A percentile compares a stretch with the other conserved stretches of the same genome.
Evolutionary conservation across 1,139 yeast species (phyloP).

Genomic region (Protomyces gravidus): DNA sequence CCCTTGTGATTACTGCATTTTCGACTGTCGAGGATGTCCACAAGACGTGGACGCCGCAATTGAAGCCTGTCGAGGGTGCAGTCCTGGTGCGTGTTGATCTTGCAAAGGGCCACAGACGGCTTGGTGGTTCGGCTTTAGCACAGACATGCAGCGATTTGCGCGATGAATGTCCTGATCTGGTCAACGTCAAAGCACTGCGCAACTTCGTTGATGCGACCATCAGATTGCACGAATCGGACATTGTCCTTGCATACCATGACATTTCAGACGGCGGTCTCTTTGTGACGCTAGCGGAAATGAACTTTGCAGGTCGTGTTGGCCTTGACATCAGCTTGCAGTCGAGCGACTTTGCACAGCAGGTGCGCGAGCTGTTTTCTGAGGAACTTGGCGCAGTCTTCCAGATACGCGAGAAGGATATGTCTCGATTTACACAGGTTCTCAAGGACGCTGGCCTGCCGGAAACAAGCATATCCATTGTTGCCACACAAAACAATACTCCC

Average conservation of each 20-base stretch:
- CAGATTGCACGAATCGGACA: constrained; percentile 61
- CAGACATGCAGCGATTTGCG: constrained; percentile 91
- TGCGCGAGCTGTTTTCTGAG: constrained; percentile 65
- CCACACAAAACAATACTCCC: constrained; percentile 52
- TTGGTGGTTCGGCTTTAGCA: constrained; percentile 93
- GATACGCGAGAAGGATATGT: constrained; percentile 53
- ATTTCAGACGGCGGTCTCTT: constrained; percentile 95
- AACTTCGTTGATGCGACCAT: constrained; percentile 65
- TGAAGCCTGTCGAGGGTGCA: constrained; percentile 49
- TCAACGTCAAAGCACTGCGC: constrained; percentile 59
- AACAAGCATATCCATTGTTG: constrained; percentile 58
- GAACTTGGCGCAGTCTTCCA: constrained; percentile 98
- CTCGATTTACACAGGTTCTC: constrained; percentile 55
- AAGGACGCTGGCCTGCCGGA: constrained; percentile 56
- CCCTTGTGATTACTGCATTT: constrained; percentile 89
- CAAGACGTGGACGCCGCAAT: constrained; percentile 92
- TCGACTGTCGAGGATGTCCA: constrained; percentile 80
- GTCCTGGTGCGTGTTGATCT: constrained; percentile 76
- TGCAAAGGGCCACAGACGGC: constrained; percentile 52
- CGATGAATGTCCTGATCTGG: constrained; percentile 75
- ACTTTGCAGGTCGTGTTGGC: constrained; percentile 92
- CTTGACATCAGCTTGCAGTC: constrained; percentile 45
- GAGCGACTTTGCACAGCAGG: constrained; percentile 36
- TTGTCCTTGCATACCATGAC: constrained; percentile 89
- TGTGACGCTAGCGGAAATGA: constrained; percentile 86